Conservation (phyloP, 2,329 filamentous ascomycete species). For the Cryphonectria parasitica region DNA sequence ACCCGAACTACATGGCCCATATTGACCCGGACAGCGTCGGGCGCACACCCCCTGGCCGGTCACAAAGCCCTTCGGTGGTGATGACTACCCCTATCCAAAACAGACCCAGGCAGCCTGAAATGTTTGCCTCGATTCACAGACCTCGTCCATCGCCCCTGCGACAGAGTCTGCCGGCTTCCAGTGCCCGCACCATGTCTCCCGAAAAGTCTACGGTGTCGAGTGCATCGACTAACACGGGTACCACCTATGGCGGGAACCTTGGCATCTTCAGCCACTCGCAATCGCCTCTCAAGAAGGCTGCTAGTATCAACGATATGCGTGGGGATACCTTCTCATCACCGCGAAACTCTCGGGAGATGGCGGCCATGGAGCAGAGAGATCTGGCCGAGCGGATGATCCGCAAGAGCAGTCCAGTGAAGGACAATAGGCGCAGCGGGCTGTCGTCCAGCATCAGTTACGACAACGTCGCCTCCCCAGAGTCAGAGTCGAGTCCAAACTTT, state of each 20-base stretch:
- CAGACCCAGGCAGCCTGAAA: constrained; percentile 38
- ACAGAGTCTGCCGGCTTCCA: constrained; percentile 20
- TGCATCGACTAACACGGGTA: constrained; percentile 33
- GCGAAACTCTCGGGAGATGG: constrained; percentile 65
- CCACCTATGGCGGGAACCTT: constrained; percentile 69
- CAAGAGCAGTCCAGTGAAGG: constrained; percentile 48
- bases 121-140: constrained; percentile 34
- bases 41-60: constrained; percentile 41
- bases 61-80: constrained; percentile 45
- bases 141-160: constrained; percentile 38
- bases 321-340: constrained; percentile 50
- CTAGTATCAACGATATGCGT: constrained; percentile 63
- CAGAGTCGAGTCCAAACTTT: constrained; percentile 34
- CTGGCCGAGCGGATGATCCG: constrained; percentile 40
- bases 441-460: constrained; percentile 23
- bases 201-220: constrained; percentile 17
- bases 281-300: constrained; percentile 81
- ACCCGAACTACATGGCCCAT: constrained; percentile 76
- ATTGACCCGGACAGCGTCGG: constrained; percentile 66
- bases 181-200: constrained; percentile 14
- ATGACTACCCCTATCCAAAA: constrained; percentile 45
- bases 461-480: constrained; percentile 12
- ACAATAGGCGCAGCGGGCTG: constrained; percentile 35
- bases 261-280: constrained; percentile 80
- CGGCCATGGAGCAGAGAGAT: constrained; percentile 56